These are phyloP conservation scores for Pisolithus sp. DNA, from an alignment of 768 basidiomycete species.

Conservation along the genomic window DNA sequence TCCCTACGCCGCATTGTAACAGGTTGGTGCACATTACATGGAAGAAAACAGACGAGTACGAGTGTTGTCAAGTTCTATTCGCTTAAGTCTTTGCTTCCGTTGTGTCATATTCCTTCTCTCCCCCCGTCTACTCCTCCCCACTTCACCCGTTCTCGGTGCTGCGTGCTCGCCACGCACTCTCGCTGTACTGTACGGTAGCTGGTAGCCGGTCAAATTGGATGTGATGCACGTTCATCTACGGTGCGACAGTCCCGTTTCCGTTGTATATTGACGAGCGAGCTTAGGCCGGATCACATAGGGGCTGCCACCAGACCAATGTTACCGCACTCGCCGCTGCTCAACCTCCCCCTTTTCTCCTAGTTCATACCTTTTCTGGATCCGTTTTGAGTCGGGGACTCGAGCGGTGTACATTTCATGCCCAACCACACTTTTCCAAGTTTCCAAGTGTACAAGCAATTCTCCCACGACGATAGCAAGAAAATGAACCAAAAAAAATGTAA, in stretches of 20 bases:
- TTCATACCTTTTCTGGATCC: no score
- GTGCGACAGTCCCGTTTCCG: constrained; percentile 29
- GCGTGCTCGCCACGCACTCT: constrained; percentile 18
- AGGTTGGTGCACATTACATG: neutral
- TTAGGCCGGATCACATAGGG: constrained; percentile 10
- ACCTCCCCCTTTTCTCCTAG: neutral
- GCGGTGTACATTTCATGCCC: no score
- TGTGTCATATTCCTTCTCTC: neutral
- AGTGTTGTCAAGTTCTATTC: neutral
- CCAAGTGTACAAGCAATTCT: no score
- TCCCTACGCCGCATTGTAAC: neutral
- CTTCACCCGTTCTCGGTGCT: neutral
- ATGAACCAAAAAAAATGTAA: neutral
- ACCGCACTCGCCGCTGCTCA: neutral
- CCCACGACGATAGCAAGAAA: neutral
- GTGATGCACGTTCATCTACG: constrained; percentile 20
- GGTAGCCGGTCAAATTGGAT: constrained; percentile 13
- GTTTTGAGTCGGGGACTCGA: no score
- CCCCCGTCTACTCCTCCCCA: neutral
- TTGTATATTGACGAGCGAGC: constrained; percentile 17
- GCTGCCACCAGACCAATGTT: neutral
- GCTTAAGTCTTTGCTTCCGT: neutral
- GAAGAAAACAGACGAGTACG: constrained; percentile 1
- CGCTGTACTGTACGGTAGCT: constrained; percentile 51
- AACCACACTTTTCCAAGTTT: no score